Evolutionary conservation across 371 early-diverging fungal species (phyloP), one percentile per base, ranked within the genome.

Genomic region (Mortierella sp.): DNA sequence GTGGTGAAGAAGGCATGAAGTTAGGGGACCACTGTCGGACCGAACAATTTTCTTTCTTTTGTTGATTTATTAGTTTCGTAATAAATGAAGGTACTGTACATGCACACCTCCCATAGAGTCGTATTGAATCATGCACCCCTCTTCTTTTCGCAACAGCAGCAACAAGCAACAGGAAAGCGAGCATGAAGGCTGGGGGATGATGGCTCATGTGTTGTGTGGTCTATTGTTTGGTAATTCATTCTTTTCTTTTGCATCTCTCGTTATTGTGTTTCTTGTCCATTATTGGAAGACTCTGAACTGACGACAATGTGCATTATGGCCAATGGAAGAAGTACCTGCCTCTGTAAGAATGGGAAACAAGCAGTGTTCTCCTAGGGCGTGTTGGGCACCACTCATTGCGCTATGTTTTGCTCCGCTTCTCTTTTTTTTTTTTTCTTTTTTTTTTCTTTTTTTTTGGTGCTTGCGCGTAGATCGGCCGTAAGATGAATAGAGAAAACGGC

Each of bases 381-480:
- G 50, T 50, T 50, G 16, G 50, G 16, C 14, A 50, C 3, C 50
- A 50, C 16, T 50, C 50, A 50, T 13, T 21, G 19, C 34, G 16
- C 6, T 38, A 4, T 28, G 34, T 19, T 38, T 38, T 34, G 50
- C 65, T 24, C 21, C 65, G 38, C 34, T 38, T 65, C 28, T 14
- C 11, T 71, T 31, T n/a, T 34, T 45, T 21, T 48, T 14, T 21
- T 73, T 50, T 72, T 34, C 13, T 3, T 4, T 31, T 72, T 38
- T 72, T 55, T 63, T 44, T 13, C 34, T 28, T 72, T 72, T 34
- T 76, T 71, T 65, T 54, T 76, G 14, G 42, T 50, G 50, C 19
- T 11, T 19, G n/a, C 34, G 63, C 38, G 31, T 34, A 63, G 34
- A 13, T 16, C 14, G 16, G 65, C 21, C 14, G 34, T 31, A 31